These are phyloP conservation scores for Pleurotus eryngii DNA, from an alignment of 768 basidiomycete species.

Conservation along the genomic window DNA sequence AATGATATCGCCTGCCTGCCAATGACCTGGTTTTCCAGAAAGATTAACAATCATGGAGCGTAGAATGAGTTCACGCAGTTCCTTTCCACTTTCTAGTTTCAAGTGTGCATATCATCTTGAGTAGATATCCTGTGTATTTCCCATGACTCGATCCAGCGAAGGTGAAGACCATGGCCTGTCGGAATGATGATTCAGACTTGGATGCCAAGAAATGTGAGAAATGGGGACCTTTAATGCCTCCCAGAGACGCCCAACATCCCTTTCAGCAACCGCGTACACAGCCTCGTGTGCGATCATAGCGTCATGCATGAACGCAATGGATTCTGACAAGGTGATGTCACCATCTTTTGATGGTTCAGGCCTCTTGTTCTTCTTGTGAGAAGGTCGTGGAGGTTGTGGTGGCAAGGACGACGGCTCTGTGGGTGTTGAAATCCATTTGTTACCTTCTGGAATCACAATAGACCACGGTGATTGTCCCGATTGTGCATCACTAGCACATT, in stretches of 20 bases:
- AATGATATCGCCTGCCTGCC: conserved; percentile 23
- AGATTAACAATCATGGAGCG: conserved; percentile 26
- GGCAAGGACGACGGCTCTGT: not conserved
- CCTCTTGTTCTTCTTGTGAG: too few relatives aligned
- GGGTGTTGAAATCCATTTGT: conserved; percentile 1
- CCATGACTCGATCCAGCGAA: conserved; percentile 30
- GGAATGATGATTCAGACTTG: not conserved
- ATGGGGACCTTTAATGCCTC: conserved; percentile 26
- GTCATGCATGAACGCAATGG: conserved; percentile 22
- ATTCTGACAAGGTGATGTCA: conserved; percentile 22
- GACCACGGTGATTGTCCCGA: conserved; percentile 1
- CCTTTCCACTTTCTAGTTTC: conserved; percentile 25
- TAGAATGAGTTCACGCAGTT: conserved; percentile 19
- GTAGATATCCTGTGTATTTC: conserved; percentile 28
- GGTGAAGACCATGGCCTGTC: conserved; percentile 24
- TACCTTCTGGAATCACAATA: not conserved
- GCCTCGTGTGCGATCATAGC: conserved; percentile 22
- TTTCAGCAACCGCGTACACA: conserved; percentile 22
- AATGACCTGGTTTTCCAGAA: conserved; percentile 19
- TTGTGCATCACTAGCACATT: conserved; percentile 3
- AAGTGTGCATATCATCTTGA: conserved; percentile 26
- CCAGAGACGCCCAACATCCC: conserved; percentile 30
- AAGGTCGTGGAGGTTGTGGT: too few relatives aligned
- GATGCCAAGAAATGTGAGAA: not conserved
- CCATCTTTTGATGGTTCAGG: conserved; percentile 3